A percentile compares a stretch with the other conserved stretches of the same genome.
Evolutionary conservation across 768 basidiomycete genomes (phyloP).

Genomic region (Mycena venus): DNA sequence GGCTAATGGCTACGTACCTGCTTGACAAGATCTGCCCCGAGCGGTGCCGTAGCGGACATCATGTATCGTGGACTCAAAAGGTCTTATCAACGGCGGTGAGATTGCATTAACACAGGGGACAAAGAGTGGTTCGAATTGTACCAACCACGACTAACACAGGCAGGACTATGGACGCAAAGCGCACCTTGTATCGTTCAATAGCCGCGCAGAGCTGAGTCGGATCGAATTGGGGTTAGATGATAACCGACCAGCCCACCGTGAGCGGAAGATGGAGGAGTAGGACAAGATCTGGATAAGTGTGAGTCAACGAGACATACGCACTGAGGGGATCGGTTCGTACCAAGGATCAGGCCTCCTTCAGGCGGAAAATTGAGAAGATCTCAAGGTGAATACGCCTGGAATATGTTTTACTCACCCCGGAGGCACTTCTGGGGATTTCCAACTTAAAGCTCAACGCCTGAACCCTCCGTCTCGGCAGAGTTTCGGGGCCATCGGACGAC

Average conservation of each 20-base stretch:
- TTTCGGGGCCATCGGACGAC: too few species aligned
- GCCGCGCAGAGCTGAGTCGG: slow-evolving; percentile 73
- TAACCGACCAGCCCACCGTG: slow-evolving; percentile 59
- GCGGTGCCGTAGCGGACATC: slow-evolving; percentile 85
- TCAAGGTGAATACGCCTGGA: too few species aligned
- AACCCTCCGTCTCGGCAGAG: too few species aligned
- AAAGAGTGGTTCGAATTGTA: background rate
- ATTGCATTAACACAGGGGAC: background rate
- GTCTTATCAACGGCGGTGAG: slow-evolving; percentile 72
- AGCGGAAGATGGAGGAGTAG: slow-evolving; percentile 74
- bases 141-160: slow-evolving; percentile 84
- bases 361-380: too few species aligned
- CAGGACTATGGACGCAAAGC: slow-evolving; percentile 74
- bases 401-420: too few species aligned
- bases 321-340: too few species aligned
- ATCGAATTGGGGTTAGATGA: slow-evolving; percentile 79
- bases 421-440: too few species aligned
- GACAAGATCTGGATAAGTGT: slow-evolving; percentile 59
- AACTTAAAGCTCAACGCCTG: too few species aligned
- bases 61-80: slow-evolving; percentile 69
- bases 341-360: too few species aligned
- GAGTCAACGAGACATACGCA: too few species aligned
- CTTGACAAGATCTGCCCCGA: slow-evolving; percentile 73
- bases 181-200: slow-evolving; percentile 75
- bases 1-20: slow-evolving; percentile 54